Percentiles rank a stretch among this genome's conserved stretches.
Conservation (phyloP, 257 asterid genomes). For the Solanum lycopersicoides region DNA sequence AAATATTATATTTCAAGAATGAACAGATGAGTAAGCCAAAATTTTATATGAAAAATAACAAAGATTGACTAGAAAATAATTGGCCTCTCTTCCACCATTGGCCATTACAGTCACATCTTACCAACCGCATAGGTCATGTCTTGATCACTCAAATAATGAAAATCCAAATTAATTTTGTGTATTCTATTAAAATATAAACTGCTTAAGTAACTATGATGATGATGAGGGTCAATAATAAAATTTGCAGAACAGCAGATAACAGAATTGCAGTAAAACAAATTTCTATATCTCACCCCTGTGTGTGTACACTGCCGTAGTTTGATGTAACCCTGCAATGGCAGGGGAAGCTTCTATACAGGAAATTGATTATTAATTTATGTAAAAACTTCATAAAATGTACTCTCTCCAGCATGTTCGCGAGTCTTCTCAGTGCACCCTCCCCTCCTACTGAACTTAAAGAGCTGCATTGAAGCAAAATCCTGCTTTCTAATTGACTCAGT, state of each 20-base stretch:
- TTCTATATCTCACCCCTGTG: slow-evolving; percentile 33
- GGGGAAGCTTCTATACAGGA: slow-evolving; percentile 60
- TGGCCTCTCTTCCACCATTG: neutral
- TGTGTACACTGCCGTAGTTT: slow-evolving; percentile 28
- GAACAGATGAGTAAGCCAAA: neutral
- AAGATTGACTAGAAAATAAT: neutral
- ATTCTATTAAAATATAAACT: neutral
- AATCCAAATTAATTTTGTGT: neutral
- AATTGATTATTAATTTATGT: slow-evolving; percentile 30
- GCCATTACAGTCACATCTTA: neutral
- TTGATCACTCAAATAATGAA: neutral
- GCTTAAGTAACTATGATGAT: neutral
- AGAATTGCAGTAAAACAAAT: slow-evolving; percentile 13
- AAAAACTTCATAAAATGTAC: neutral
- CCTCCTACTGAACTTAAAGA: slow-evolving; percentile 8
- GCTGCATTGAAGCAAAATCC: slow-evolving; percentile 20
- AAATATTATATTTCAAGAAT: neutral
- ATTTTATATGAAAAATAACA: neutral
- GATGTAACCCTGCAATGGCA: slow-evolving; percentile 31
- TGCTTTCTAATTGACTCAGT: slow-evolving; percentile 3
- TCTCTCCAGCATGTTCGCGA: neutral
- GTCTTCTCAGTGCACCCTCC: neutral
- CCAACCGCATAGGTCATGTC: neutral
- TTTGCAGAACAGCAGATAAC: neutral
- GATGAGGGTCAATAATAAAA: neutral